A percentile compares a stretch with the other conserved stretches of the same genome.
phyloP scores from a whole-genome alignment of 192 early-diverging fungal species.

The Geranomyces michiganensis region DNA sequence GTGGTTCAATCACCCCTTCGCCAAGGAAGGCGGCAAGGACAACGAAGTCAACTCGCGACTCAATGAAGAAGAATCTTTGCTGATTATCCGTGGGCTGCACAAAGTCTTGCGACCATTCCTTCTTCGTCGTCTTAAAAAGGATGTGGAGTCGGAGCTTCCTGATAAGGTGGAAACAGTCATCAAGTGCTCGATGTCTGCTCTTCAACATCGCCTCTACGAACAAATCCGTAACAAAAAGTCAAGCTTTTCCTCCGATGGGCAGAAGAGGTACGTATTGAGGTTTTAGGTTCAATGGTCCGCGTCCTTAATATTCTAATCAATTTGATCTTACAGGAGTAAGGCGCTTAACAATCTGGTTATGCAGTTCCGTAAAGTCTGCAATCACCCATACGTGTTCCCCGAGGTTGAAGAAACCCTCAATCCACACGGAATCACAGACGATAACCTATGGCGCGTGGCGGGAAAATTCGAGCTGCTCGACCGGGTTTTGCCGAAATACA shows the following conservation, averaged over 20 bases:
- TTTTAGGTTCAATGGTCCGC: not conserved
- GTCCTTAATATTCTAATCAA: constrained; percentile 3
- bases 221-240: constrained; percentile 76
- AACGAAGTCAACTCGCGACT: constrained; percentile 69
- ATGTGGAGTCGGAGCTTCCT: constrained; percentile 96
- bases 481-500: constrained; percentile 90
- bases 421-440: constrained; percentile 69
- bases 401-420: constrained; percentile 87
- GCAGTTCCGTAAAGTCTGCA: constrained; percentile 98
- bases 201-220: constrained; percentile 83
- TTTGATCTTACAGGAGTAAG: constrained; percentile 54
- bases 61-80: constrained; percentile 97
- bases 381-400: constrained; percentile 97
- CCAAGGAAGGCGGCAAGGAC: constrained; percentile 76
- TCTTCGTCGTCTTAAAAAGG: constrained; percentile 93
- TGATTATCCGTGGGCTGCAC: constrained; percentile 95
- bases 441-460: constrained; percentile 76
- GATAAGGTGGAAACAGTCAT: constrained; percentile 96
- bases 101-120: constrained; percentile 98
- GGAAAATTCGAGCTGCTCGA: constrained; percentile 99
- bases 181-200: constrained; percentile 85
- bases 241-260: constrained; percentile 56
- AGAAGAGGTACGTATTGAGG: constrained; percentile 51
- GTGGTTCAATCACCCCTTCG: constrained; percentile 98
- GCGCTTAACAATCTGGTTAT: constrained; percentile 95